Evolutionary conservation across 495 filamentous ascomycete species (phyloP), one percentile per base, ranked within the genome.

Genomic region (Physcia stellaris): DNA sequence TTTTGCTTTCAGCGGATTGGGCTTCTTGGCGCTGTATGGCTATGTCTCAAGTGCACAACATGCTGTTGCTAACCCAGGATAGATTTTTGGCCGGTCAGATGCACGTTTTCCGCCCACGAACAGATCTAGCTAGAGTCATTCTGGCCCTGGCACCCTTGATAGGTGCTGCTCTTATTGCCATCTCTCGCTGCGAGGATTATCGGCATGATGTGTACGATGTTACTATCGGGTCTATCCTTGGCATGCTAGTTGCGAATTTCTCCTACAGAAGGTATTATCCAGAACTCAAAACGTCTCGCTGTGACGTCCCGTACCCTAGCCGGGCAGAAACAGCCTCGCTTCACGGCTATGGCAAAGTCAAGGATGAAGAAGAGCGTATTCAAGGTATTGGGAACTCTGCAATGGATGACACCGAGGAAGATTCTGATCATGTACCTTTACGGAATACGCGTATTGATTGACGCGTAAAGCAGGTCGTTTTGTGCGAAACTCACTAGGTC

Each of bases 161-260:
- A 1, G 85, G 80, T 19, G 92, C 92, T 4, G 63, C 78, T 3
- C 57, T 95, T 64, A 86, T 96, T 45, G 86, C 86, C 2, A 83
- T 94, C 32, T 88, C 80, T n/a, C 71, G 90, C 5, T 76, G 83
- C 35, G 79, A 93, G 52, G 90, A 99, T 55, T 99, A 99, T 53
- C 62, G 90, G 19, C 90, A 99, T 47, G 92, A 96, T 54, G 81
- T 92, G 4, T 94, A 79, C 35, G 90, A 99, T 61, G 92, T 99
- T 15, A 80, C 73, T 18, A 63, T 64, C 12, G 90, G 90, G 0
- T 76, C 71, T 1, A 42, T 81, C 21, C 63, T 99, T 10, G 90
- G 90, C 1, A 68, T 79, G 45, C 53, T 62, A 5, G 62, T 95
- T 7, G 77, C 83, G 13, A 81, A 80, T 50, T 92, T 86, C 59